Percentiles rank a stretch among this genome's conserved stretches.
phyloP scores from a whole-genome alignment of 2,329 filamentous ascomycete genomes.

The Stenocarpella maydis region DNA sequence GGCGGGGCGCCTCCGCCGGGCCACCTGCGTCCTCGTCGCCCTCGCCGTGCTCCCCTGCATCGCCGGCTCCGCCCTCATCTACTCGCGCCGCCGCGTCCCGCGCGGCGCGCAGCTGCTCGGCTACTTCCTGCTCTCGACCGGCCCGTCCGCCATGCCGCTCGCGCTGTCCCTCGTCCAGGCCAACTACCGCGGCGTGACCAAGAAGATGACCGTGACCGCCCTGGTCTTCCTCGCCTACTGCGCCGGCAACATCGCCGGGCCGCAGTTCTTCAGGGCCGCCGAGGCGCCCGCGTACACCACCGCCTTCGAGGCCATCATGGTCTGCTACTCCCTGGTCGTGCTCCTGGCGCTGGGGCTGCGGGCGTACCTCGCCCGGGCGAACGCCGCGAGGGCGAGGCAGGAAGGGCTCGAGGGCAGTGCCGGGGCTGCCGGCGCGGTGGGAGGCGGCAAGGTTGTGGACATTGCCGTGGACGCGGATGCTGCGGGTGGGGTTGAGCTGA shows the following conservation, averaged over 20 bases:
- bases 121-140: constrained; percentile 64
- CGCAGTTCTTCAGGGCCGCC: constrained; percentile 59
- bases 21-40: constrained; percentile 61
- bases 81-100: constrained; percentile 51
- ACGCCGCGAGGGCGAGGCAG: constrained; percentile 49
- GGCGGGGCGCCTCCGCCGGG: constrained; percentile 58
- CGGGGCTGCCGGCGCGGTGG: constrained; percentile 51
- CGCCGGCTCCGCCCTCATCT: constrained; percentile 61
- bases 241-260: constrained; percentile 63
- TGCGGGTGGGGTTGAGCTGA: constrained; percentile 49
- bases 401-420: constrained; percentile 57
- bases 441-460: constrained; percentile 47
- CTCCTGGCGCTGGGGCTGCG: constrained; percentile 53
- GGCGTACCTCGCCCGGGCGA: constrained; percentile 56
- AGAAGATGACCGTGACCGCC: constrained; percentile 67
- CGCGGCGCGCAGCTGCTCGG: constrained; percentile 60
- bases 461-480: constrained; percentile 40
- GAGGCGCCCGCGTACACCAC: constrained; percentile 62
- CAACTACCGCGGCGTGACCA: constrained; percentile 65
- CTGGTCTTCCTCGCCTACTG: constrained; percentile 65
- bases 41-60: constrained; percentile 60
- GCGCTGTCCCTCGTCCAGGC: constrained; percentile 63
- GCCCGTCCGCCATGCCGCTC: constrained; percentile 62
- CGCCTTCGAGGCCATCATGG: constrained; percentile 63
- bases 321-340: constrained; percentile 63